phyloP scores from a whole-genome alignment of 352 stramenopile genomes.

The Phytophthora crassamura region DNA sequence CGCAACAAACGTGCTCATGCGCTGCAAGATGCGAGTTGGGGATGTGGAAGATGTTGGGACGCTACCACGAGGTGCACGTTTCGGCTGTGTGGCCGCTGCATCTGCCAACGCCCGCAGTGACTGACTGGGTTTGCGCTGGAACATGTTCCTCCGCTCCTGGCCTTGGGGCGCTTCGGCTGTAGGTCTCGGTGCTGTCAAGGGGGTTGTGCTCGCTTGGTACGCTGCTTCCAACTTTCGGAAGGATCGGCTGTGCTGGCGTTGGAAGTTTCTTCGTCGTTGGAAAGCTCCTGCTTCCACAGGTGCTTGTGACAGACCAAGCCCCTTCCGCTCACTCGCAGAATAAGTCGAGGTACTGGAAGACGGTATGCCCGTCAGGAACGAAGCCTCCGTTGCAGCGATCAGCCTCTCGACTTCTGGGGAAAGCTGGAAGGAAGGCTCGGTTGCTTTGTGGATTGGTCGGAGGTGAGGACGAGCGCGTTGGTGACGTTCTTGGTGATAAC shows the following conservation, averaged over 20 bases:
- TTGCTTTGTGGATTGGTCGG: not conserved
- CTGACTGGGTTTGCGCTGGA: slow-evolving; percentile 30
- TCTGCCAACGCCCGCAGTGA: slow-evolving; percentile 24
- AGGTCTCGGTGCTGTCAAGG: slow-evolving; percentile 3
- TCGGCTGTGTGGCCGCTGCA: slow-evolving; percentile 2
- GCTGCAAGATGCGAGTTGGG: slow-evolving; percentile 23
- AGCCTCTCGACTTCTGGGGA: slow-evolving; percentile 20
- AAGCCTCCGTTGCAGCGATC: slow-evolving; percentile 13
- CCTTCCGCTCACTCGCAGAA: too few species aligned
- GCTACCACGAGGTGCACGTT: slow-evolving; percentile 1
- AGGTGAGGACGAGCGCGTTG: not conserved
- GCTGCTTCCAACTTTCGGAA: slow-evolving; percentile 24
- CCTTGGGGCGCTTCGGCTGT: not conserved
- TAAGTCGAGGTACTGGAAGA: too few species aligned
- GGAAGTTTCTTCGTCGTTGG: slow-evolving; percentile 15
- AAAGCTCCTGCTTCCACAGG: not conserved
- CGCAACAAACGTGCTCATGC: slow-evolving; percentile 37
- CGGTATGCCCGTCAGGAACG: too few species aligned
- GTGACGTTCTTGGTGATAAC: not conserved
- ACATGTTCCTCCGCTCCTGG: slow-evolving; percentile 8
- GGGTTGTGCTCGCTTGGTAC: too few species aligned
- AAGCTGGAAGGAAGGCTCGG: slow-evolving; percentile 17
- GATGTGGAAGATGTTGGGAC: slow-evolving; percentile 2
- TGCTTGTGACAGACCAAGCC: not conserved
- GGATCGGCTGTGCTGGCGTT: slow-evolving; percentile 25